phyloP scores from a whole-genome alignment of 2,329 filamentous ascomycete genomes.

The Capronia coronata region DNA sequence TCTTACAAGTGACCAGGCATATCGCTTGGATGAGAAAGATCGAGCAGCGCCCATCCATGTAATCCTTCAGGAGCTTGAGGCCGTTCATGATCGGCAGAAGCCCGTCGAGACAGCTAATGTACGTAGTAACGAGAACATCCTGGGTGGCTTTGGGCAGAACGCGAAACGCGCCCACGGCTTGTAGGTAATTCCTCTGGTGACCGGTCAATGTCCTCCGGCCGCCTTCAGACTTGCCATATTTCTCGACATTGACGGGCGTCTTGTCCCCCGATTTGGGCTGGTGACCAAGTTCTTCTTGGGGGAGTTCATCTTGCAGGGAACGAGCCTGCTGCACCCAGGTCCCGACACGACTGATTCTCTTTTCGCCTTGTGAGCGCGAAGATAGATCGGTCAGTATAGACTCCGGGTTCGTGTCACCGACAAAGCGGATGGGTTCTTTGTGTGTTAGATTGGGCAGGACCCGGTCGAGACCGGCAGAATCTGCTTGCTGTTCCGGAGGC shows the following conservation, averaged over 20 bases:
- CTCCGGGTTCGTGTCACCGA: slow-evolving; percentile 39
- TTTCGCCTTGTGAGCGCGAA: slow-evolving; percentile 15
- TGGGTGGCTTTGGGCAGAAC: slow-evolving; percentile 33
- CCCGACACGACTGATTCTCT: slow-evolving; percentile 27
- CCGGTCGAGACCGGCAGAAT: slow-evolving; percentile 24
- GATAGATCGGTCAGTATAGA: slow-evolving; percentile 33
- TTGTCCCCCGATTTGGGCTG: slow-evolving; percentile 22
- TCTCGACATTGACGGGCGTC: slow-evolving; percentile 27
- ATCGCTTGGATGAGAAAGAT: slow-evolving; percentile 37
- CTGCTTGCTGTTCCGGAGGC: slow-evolving; percentile 25
- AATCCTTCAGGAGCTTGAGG: slow-evolving; percentile 28
- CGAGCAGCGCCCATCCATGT: slow-evolving; percentile 30
- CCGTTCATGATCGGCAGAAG: slow-evolving; percentile 36
- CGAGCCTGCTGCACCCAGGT: slow-evolving; percentile 27
- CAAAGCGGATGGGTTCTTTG: slow-evolving; percentile 32
- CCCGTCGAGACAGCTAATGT: slow-evolving; percentile 36
- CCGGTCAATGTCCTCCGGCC: slow-evolving; percentile 26
- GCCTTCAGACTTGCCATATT: slow-evolving; percentile 26
- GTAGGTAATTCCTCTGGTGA: slow-evolving; percentile 28
- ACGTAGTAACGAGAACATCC: slow-evolving; percentile 33
- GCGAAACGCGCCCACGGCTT: slow-evolving; percentile 27
- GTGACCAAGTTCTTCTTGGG: slow-evolving; percentile 15
- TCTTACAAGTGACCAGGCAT: slow-evolving; percentile 39
- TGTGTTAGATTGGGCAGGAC: slow-evolving; percentile 26
- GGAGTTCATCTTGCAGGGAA: slow-evolving; percentile 13